Base-by-base conservation (phyloP, 139 green algal genomes). In the Edaphochlamys debaryana region DNA sequence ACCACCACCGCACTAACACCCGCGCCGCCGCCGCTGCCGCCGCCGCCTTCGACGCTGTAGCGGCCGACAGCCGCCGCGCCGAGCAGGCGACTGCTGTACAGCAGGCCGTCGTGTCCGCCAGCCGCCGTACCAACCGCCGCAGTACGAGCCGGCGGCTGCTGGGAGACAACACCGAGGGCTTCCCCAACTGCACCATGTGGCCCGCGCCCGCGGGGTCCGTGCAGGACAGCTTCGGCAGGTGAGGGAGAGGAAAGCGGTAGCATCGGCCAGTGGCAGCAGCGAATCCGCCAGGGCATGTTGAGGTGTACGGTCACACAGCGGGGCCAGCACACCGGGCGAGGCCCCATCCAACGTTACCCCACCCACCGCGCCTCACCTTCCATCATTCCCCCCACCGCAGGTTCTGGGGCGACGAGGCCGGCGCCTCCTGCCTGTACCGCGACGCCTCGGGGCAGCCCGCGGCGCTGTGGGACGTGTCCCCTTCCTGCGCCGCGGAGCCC, bases 381-480 rank as follows among this genome's bases (percentile, higher is more conserved):
- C n/a, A n/a, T n/a, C n/a, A n/a, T n/a, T 9, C 54, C 54, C 5
- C 15, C 23, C 5, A 9, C 64, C 22, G 60, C 63, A 82, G 76
- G 76, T 66, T 50, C n/a, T 82, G 76, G 76, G 9, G 25, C 63
- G 54, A 23, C 32, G 76, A 82, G 45, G 76, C 42, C 63, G 76
- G 76, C n/a, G 23, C 0, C 7, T 58, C 34, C 32, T 82, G 76
- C 63, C 11, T 82, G 25, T 82, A 82, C 76, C 76, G 76, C 64
- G 45, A 64, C 32, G 9, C 2, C 63, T 37, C 32, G 22, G 63
- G 63, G 32, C 54, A 66, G 7, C 42, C 64, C 15, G 76, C 76
- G 0, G n/a, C 5, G 9, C 42, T 50, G 32, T 82, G 63, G 45
- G 63, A 73, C 64, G 41, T 73, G 23, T n/a, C 54, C 9, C 63